phyloP scores from a whole-genome alignment of 2,329 filamentous ascomycete species.

The Paecilomyces formosus region DNA sequence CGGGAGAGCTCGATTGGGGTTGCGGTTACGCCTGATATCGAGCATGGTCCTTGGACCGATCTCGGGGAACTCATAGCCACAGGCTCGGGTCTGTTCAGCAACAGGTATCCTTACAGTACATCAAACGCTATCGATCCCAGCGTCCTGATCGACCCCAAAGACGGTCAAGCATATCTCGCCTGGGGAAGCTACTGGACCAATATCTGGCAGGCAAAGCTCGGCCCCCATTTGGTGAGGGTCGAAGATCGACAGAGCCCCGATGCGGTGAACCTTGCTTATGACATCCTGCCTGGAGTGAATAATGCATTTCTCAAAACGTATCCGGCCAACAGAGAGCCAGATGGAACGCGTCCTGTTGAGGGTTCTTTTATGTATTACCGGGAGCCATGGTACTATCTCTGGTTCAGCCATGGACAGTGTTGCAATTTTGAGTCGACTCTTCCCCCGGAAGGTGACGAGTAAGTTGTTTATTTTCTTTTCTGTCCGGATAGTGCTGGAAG shows the following conservation, averaged over 20 bases:
- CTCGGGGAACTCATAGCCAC: slow-evolving; percentile 25
- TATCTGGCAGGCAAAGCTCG: slow-evolving; percentile 54
- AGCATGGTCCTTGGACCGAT: slow-evolving; percentile 26
- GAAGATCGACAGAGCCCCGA: slow-evolving; percentile 12
- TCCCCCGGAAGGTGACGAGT: slow-evolving; percentile 23
- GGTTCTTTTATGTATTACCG: slow-evolving; percentile 29
- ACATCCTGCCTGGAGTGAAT: background rate
- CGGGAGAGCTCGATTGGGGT: slow-evolving; percentile 58
- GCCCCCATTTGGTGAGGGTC: slow-evolving; percentile 14
- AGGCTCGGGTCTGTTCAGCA: slow-evolving; percentile 19
- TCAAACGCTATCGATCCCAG: slow-evolving; percentile 58
- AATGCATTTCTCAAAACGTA: background rate
- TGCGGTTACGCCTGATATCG: slow-evolving; percentile 38
- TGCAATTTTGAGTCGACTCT: slow-evolving; percentile 20
- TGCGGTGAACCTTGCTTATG: slow-evolving; percentile 20
- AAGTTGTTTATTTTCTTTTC: slow-evolving; percentile 7
- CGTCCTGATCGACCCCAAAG: slow-evolving; percentile 33
- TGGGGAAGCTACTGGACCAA: slow-evolving; percentile 65
- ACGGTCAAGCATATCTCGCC: slow-evolving; percentile 41
- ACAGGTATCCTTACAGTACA: slow-evolving; percentile 25
- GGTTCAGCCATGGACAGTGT: slow-evolving; percentile 33
- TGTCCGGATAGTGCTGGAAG: background rate
- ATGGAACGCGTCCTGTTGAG: slow-evolving; percentile 17
- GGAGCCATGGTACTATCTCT: slow-evolving; percentile 30
- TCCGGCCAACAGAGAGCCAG: background rate